Evolutionary conservation across 306 rosid genomes (phyloP), one percentile per base, ranked within the genome.

Genomic region (Trifolium subterraneum): DNA sequence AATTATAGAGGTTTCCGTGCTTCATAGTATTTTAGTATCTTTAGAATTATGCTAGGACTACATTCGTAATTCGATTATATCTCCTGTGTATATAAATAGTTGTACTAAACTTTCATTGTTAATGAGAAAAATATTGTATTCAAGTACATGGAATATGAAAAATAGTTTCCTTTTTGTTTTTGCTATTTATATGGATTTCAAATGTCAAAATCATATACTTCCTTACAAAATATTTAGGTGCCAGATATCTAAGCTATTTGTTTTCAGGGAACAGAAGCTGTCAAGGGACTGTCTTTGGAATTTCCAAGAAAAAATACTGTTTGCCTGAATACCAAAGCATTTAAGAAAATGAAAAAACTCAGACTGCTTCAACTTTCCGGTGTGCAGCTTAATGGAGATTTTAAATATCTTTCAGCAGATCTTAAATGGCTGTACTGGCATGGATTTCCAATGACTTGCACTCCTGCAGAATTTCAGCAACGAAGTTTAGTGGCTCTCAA

Each of bases 261-360:
- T 5, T 33, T 8, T 69, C 41, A 31, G 63, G 81, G 75, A 59
- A 59, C 75, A n/a, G 15, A 60, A 69, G 71, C n/a, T 70, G 35
- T 70, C 31, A 48, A 70, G 76, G 81, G 76, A 10, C 16, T 77
- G 14, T 41, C 71, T 15, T 39, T 77, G 18, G 72, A 61, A 45
- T 36, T 61, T 4, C 22, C 70, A 18, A 19, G 10, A 14, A 31
- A 6, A 11, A 31, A 4, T 1, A 35, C 23, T 18, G 10, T 27
- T 29, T 4, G 11, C 31, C 54, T 61, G 7, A 18, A 29, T 11
- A 54, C 67, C 3, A 13, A 65, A n/a, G 23, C 67, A n/a, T 75
- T 75, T 10, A 8, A 25, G 22, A 10, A 54, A 42, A 65, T 75
- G 73, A 75, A 54, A 38, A 65, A 38, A 25, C 79, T 75, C n/a